phyloP scores from a whole-genome alignment of 2,329 filamentous ascomycete genomes.

The Fusarium luffae region DNA sequence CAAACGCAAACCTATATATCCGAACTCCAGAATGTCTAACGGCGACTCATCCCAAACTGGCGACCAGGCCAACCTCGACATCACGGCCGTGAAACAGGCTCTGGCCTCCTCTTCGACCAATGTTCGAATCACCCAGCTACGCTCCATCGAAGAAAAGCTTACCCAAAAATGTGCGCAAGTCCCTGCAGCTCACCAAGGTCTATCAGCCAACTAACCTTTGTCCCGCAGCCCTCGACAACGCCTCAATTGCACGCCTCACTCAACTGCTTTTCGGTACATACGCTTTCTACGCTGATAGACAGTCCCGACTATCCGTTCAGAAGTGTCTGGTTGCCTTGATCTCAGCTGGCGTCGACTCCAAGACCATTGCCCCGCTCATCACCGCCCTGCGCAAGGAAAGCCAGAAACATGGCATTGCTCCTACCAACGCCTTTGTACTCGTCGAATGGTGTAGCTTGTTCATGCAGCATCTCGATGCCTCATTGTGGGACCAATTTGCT shows the following conservation, averaged over 20 bases:
- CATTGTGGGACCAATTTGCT: constrained; percentile 72
- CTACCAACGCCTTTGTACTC: constrained; percentile 85
- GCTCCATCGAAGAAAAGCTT: constrained; percentile 67
- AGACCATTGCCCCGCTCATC: constrained; percentile 72
- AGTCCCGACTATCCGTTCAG: constrained; percentile 85
- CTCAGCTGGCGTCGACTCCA: constrained; percentile 62
- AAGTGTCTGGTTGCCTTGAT: constrained; percentile 79
- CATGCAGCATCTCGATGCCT: constrained; percentile 74
- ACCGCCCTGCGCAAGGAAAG: constrained; percentile 76
- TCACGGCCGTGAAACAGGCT: constrained; percentile 60
- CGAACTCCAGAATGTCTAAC: constrained; percentile 52
- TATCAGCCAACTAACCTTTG: constrained; percentile 35
- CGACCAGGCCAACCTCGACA: constrained; percentile 58
- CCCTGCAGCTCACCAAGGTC: constrained; percentile 7
- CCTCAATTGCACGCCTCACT: constrained; percentile 67
- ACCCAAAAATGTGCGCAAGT: constrained; percentile 61
- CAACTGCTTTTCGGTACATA: constrained; percentile 87
- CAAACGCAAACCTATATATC: constrained; percentile 30
- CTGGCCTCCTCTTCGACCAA: constrained; percentile 72
- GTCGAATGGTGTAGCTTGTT: constrained; percentile 89
- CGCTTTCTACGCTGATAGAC: constrained; percentile 84
- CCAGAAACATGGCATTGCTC: constrained; percentile 79
- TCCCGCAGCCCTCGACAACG: constrained; percentile 58
- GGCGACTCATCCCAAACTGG: constrained; percentile 57
- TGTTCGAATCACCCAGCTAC: constrained; percentile 65